A percentile compares a stretch with the other conserved stretches of the same genome.
These are phyloP conservation scores for Tritrichomonas foetus DNA, from an alignment of 208 protist species.

Conservation along the genomic window DNA sequence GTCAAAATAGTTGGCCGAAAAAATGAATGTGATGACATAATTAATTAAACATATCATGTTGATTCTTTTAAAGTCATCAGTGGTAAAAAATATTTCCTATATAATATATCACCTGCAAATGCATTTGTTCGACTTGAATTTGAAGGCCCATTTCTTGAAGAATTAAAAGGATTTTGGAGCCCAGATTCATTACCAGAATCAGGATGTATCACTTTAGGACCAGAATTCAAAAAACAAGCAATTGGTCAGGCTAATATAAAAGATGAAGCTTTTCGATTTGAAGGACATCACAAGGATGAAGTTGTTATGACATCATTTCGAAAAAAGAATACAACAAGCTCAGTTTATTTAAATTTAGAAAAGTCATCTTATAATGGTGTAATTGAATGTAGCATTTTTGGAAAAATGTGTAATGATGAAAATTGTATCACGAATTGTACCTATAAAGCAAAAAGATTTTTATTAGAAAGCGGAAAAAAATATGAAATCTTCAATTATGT, in stretches of 20 bases:
- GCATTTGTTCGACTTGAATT: neutral
- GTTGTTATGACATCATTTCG: neutral
- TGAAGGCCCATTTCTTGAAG: neutral
- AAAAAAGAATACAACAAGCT: neutral
- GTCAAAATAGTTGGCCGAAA: too few relatives aligned
- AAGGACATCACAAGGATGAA: neutral
- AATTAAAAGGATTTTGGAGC: neutral
- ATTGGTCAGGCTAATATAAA: too few relatives aligned
- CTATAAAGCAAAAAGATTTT: neutral
- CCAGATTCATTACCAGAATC: neutral
- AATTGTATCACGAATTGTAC: neutral
- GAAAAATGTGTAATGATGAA: neutral
- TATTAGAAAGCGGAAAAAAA: neutral
- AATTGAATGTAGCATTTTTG: neutral
- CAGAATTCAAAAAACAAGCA: neutral
- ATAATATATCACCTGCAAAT: neutral
- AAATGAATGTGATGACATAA: too few relatives aligned
- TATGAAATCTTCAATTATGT: neutral
- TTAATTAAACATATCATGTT: too few relatives aligned
- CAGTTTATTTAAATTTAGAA: neutral
- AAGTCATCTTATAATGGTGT: neutral
- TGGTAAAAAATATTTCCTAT: neutral
- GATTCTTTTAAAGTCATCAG: too few relatives aligned
- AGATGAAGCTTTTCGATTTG: neutral
- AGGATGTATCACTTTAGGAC: neutral